Evolutionary conservation across 306 rosid species (phyloP).

Genomic region (Ormosia semicastrata): DNA sequence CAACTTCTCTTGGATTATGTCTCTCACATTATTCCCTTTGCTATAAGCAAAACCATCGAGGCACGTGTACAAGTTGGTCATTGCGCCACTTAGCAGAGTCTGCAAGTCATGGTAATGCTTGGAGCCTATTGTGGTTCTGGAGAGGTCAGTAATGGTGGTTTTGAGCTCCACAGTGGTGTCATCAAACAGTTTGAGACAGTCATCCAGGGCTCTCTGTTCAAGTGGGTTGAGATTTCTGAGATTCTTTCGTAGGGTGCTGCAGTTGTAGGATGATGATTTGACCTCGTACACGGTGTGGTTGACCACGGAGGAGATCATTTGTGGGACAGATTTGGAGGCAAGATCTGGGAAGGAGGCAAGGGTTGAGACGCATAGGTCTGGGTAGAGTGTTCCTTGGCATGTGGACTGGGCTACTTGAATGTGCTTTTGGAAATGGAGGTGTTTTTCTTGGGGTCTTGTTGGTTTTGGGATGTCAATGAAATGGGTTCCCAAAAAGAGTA

Average conservation of each 20-base stretch:
- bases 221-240: conserved; percentile 27
- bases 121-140: conserved; percentile 13
- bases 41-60: conserved; percentile 62
- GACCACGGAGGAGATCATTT: conserved; percentile 47
- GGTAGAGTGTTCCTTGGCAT: conserved; percentile 75
- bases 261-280: conserved; percentile 47
- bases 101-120: conserved; percentile 41
- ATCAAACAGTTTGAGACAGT: conserved; percentile 71
- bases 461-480: not conserved
- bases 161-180: conserved; percentile 48
- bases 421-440: conserved; percentile 44
- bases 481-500: not conserved
- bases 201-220: conserved; percentile 60
- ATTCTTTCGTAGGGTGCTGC: conserved; percentile 34
- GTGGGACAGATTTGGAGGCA: conserved; percentile 50
- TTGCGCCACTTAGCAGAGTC: conserved; percentile 71
- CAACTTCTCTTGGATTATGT: conserved; percentile 31
- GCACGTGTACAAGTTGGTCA: conserved; percentile 85
- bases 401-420: conserved; percentile 47
- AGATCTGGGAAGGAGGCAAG: conserved; percentile 59
- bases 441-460: not conserved
- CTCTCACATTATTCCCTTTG: conserved; percentile 34
- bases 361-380: conserved; percentile 63
- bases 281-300: conserved; percentile 52
- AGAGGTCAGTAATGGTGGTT: conserved; percentile 45